These are phyloP conservation scores for Ceratonia siliqua DNA, from an alignment of 306 rosid species.

Conservation along the genomic window DNA sequence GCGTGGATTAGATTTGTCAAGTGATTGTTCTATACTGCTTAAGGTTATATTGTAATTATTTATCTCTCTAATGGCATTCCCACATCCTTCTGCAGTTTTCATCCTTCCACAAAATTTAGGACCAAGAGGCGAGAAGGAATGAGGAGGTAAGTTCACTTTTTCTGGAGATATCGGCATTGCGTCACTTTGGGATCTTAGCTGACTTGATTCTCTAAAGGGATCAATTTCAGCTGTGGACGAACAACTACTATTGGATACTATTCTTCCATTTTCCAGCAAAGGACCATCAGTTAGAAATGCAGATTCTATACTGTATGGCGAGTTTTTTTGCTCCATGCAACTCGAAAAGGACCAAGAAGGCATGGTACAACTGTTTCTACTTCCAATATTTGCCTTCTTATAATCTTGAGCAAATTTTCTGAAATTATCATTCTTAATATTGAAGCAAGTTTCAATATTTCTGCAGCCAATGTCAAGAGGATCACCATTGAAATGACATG, in stretches of 20 bases:
- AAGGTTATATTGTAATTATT: slow-evolving; percentile 41
- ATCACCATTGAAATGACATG: slow-evolving; percentile 61
- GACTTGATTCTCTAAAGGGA: slow-evolving; percentile 42
- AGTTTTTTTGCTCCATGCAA: slow-evolving; percentile 49
- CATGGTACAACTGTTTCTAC: slow-evolving; percentile 42
- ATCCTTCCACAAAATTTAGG: slow-evolving; percentile 71
- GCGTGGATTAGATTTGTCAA: slow-evolving; percentile 43
- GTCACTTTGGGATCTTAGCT: slow-evolving; percentile 41
- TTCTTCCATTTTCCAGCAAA: slow-evolving; percentile 45
- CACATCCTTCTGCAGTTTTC: slow-evolving; percentile 44
- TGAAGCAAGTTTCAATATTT: slow-evolving; percentile 33
- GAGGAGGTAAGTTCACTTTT: slow-evolving; percentile 48
- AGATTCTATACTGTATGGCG: slow-evolving; percentile 31
- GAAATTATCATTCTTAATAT: slow-evolving; percentile 34
- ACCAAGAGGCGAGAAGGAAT: slow-evolving; percentile 85
- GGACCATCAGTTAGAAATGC: slow-evolving; percentile 54
- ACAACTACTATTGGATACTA: slow-evolving; percentile 31
- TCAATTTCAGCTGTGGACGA: slow-evolving; percentile 42
- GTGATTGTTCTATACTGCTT: slow-evolving; percentile 42
- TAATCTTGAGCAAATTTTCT: slow-evolving; percentile 51
- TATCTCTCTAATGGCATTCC: slow-evolving; percentile 42
- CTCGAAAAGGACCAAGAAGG: slow-evolving; percentile 51
- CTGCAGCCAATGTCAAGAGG: slow-evolving; percentile 61
- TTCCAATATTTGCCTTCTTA: slow-evolving; percentile 86
- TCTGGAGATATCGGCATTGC: slow-evolving; percentile 46